Evolutionary conservation across 73 alveolate species (phyloP), one percentile per base, ranked within the genome.

Genomic region (Blepharisma stoltei): DNA sequence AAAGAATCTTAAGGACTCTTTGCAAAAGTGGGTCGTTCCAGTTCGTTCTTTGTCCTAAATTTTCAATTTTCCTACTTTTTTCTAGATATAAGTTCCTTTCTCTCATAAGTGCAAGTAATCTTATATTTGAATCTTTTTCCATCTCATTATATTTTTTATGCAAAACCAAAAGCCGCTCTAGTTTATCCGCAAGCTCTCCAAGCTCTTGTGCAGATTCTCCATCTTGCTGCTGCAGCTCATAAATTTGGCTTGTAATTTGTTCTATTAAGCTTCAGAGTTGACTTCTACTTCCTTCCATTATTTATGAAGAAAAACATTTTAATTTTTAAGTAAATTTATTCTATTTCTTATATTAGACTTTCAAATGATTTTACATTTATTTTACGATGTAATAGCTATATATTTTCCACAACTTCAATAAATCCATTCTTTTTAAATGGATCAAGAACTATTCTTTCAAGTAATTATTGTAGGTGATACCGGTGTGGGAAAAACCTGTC

Each of bases 401-500:
- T 32, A 32, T 32, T 32, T 32, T 32, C 41, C 41, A 32, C 41
- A 32, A 32, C 3, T 32, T 32, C 41, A 32, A 32, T 32, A 32
- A 32, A 32, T 32, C 41, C 3, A 32, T 32, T 32, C 41, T 32
- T 32, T 32, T 32, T 32, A 32, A 32, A 32, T 32, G 41, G 41
- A 32, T 32, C 41, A 60, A 25, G 73, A 60, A 60, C 46, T 14
- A 25, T 25, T 60, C 25, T 81, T 84, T 70, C 81, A 80, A 65
- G 77, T 84, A 54, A 84, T 84, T 48, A 81, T 84, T 18, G 81
- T 84, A 37, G 88, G 92, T 18, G 92, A 84, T 68, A 21, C 54
- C 73, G 95, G 95, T 25, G 95, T 89, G 2, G 96, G 96, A 45
- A 89, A 89, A 54, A 81, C 91, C 6, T 89, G 96, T 76, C 46